Conservation (phyloP, 106 monocot genomes). For the Phalaenopsis equestris region DNA sequence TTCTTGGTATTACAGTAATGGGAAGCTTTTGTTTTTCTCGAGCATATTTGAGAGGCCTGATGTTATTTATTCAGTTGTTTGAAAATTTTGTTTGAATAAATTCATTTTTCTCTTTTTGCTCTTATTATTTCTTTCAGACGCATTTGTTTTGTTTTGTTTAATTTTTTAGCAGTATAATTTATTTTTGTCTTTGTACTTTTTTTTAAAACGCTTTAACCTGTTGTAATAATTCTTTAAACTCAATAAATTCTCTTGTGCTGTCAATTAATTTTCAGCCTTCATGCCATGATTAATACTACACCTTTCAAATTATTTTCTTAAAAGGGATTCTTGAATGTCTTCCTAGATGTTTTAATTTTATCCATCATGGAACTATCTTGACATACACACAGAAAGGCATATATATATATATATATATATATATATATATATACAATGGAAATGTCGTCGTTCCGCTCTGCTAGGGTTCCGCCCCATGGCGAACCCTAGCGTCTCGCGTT, state of each 20-base stretch:
- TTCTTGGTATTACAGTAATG: background rate
- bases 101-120: background rate
- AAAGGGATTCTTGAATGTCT: background rate
- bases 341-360: background rate
- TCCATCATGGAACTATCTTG: background rate
- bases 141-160: background rate
- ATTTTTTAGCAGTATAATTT: background rate
- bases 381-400: background rate
- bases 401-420: no score
- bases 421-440: no score
- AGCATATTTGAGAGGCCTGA: background rate
- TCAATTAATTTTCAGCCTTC: background rate
- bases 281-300: background rate
- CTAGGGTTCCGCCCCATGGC: no score
- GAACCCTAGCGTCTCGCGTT: no score
- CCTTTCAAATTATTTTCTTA: background rate
- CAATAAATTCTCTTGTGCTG: background rate
- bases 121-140: background rate
- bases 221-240: background rate
- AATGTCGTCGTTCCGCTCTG: no score
- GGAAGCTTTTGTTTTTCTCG: background rate
- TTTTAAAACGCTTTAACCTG: background rate
- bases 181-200: background rate
- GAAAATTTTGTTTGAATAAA: background rate
- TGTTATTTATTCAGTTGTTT: background rate